Evolutionary conservation across 2,329 filamentous ascomycete genomes (phyloP).

Genomic region (Aureobasidium namibiae): DNA sequence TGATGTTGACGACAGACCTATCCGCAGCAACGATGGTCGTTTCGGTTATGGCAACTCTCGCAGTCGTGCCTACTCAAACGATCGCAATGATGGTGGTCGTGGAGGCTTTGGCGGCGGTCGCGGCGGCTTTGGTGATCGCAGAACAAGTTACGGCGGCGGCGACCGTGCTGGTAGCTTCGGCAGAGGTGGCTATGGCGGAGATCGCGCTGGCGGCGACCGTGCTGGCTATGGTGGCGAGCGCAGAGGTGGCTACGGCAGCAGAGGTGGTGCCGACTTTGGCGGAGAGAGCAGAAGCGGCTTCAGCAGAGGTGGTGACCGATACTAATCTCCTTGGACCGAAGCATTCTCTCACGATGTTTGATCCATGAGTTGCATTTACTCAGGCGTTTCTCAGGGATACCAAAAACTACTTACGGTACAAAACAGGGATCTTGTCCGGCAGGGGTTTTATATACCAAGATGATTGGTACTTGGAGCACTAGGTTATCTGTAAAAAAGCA

Average conservation of each 20-base stretch:
- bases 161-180: neutral
- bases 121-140: too few species aligned
- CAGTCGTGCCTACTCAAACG: neutral
- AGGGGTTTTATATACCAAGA: neutral
- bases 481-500: conserved; percentile 5
- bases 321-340: neutral
- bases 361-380: neutral
- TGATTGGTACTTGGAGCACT: neutral
- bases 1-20: conserved; percentile 18
- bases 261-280: neutral
- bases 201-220: conserved; percentile 13
- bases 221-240: neutral
- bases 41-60: conserved; percentile 8
- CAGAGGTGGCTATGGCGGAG: too few species aligned
- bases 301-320: conserved; percentile 1
- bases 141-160: neutral
- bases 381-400: conserved; percentile 1
- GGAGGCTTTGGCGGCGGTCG: conserved; percentile 11
- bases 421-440: neutral
- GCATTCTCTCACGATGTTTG: neutral
- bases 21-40: conserved; percentile 13
- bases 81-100: neutral
- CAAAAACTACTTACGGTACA: neutral
- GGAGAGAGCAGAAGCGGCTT: neutral
- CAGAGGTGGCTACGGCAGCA: neutral